Evolutionary conservation across 768 basidiomycete species (phyloP), one percentile per base, ranked within the genome.

Genomic region (Goffeauzyma gilvescens): DNA sequence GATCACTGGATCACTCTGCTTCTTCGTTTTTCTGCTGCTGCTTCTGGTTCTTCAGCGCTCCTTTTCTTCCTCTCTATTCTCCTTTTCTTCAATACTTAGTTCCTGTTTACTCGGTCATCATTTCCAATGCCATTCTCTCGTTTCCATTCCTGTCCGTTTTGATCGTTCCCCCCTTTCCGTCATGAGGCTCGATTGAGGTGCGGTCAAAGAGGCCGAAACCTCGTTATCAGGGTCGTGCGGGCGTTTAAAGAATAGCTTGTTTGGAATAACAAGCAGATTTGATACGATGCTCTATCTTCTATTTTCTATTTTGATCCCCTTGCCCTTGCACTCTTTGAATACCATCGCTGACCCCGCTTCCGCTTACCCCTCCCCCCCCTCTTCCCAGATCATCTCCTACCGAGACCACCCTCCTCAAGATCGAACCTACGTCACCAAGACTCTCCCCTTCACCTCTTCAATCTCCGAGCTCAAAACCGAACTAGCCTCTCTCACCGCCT

Each of bases 401-500:
- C 75, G 90, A 48, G 89, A 96, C 67, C 85, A 96, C 59, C 89
- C 89, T 20, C 89, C 89, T 13, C 89, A 96, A 67, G 89, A 96
- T 60, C 84, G 83, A 55, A 87, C 86, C 42, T 96, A 87, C 61
- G 69, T 96, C 49, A 79, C 78, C 56, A 85, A 81, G 69, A 87
- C 81, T 60, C 85, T 87, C 70, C 83, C 82, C 2, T 95, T 96
- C 66, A 81, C 87, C 18, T 84, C 83, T 9, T 81, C 90, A 59
- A 87, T 90, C 67, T 90, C 50, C 55, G 48, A 38, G 57, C 55
- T 63, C 18, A 52, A 59, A 36, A 36, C 7, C 6, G 38, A 37
- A 20, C 26, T 45, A 21, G 23, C 37, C 20, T 37, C 15, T 21
- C 42, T 43, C 13, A n/a, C 27, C 55, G 61, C 61, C 9, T 45